Evolutionary conservation across 2,329 filamentous ascomycete species (phyloP).

Genomic region (Ceratocystis alfenasii): DNA sequence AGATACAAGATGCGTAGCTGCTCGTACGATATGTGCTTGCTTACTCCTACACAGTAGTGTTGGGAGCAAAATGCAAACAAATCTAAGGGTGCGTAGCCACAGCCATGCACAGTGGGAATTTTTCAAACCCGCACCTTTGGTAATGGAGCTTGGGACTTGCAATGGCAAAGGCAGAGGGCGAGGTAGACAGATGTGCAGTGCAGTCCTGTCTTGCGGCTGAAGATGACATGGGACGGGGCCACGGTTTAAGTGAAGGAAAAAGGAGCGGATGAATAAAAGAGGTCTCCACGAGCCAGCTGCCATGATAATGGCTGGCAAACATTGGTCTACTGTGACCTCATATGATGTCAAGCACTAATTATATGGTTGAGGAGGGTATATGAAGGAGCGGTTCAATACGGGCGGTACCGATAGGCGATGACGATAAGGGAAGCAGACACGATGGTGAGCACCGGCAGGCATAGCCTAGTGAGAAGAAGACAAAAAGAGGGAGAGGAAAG

Average conservation of each 20-base stretch:
- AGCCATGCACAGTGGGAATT: not conserved
- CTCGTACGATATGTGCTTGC: not conserved
- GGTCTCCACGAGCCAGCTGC: not conserved
- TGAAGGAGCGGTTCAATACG: not conserved
- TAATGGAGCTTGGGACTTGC: not conserved
- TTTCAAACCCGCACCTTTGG: not conserved
- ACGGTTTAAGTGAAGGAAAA: not conserved
- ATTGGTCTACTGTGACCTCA: not conserved
- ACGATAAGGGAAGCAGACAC: not conserved
- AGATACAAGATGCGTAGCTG: not conserved
- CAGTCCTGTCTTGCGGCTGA: not conserved
- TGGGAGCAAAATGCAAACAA: not conserved
- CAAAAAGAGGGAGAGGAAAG: not conserved
- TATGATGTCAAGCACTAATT: conserved; percentile 1
- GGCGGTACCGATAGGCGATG: not conserved
- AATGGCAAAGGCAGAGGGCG: not conserved
- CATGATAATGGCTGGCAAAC: not conserved
- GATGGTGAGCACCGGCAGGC: not conserved
- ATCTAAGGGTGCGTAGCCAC: not conserved
- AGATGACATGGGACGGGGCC: not conserved
- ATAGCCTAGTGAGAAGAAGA: not conserved
- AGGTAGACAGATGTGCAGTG: not conserved
- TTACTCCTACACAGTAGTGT: not conserved
- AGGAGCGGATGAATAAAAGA: not conserved
- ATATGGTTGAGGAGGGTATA: not conserved